Evolutionary conservation across 169 alveolate species (phyloP), one percentile per base, ranked within the genome.

Genomic region (Eimeria tenella): DNA sequence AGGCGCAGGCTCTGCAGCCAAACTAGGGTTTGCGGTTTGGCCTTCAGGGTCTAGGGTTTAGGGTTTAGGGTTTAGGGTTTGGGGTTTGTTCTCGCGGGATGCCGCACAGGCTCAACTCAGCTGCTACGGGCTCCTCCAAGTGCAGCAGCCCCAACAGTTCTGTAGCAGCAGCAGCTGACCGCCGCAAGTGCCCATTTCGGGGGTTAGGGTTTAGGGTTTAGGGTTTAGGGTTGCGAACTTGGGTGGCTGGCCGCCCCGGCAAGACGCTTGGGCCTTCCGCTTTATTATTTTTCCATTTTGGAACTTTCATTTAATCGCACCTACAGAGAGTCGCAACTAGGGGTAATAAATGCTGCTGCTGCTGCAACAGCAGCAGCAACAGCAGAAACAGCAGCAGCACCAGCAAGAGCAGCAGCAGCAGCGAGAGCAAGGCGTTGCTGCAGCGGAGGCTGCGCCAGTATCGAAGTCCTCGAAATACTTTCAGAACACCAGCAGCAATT

Each of bases 51-150:
- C 5, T 63, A 63, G 73, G 73, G 73, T 63, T 63, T 63, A 63
- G 73, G 73, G 73, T 63, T 63, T 63, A 63, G 73, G 73, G 73
- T 63, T 63, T 63, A 21, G 77, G 49, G 77, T 68, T 19, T 68
- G 25, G 84, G 84, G 84, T 74, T 74, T 74, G 17, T 21, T n/a
- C 58, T 74, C 25, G 17, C 17, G 13, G 74, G 74, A 0, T 63
- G 23, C 0, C 15, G 55, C 49, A 6, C 55, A 71, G 0, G 82
- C 11, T 21, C 53, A 5, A 8, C 82, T 4, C 82, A n/a, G 82
- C 82, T 23, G 82, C 19, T 71, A 1, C 53, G 3, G 82, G 3
- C 19, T 21, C 50, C 15, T 8, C 82, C n/a, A 15, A 23, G 82
- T n/a, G 55, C 56, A 31, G 82, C 53, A 31, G 82, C 82, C 0